Conservation (phyloP, 129 eudicot genomes). For the Flaveria robusta region DNA sequence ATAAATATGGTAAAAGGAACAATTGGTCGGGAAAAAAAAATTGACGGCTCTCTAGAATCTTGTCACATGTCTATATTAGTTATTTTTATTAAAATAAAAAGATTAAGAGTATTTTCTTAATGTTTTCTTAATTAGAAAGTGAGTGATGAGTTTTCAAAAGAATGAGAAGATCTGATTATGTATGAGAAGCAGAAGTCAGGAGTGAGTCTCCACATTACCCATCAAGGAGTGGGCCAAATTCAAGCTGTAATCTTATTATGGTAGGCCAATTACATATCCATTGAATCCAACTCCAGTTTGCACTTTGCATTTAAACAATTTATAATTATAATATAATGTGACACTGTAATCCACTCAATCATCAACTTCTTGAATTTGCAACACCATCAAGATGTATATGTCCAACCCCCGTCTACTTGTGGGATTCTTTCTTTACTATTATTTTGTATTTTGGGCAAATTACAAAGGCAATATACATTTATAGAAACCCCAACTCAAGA, state of each 20-base stretch:
- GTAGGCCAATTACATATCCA: constrained; percentile 38
- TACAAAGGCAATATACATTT: not conserved
- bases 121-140: not conserved
- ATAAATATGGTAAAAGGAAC: too few species aligned
- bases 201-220: constrained; percentile 32
- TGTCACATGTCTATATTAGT: too few species aligned
- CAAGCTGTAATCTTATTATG: constrained; percentile 33
- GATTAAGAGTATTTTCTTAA: not conserved
- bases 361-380: constrained; percentile 42
- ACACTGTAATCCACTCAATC: constrained; percentile 32
- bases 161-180: constrained; percentile 29
- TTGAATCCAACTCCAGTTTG: constrained; percentile 35
- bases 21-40: too few species aligned
- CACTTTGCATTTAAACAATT: constrained; percentile 15
- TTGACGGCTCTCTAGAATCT: too few species aligned
- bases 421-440: constrained; percentile 14
- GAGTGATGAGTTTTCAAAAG: constrained; percentile 16
- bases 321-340: not conserved
- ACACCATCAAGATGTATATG: constrained; percentile 34
- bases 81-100: too few species aligned
- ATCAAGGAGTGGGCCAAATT: constrained; percentile 36
- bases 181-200: constrained; percentile 6
- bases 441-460: constrained; percentile 4
- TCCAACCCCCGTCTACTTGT: constrained; percentile 30
- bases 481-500: not conserved